A percentile compares a stretch with the other conserved stretches of the same genome.
phyloP scores from a whole-genome alignment of 306 rosid species.

The Astragalus membranaceus region DNA sequence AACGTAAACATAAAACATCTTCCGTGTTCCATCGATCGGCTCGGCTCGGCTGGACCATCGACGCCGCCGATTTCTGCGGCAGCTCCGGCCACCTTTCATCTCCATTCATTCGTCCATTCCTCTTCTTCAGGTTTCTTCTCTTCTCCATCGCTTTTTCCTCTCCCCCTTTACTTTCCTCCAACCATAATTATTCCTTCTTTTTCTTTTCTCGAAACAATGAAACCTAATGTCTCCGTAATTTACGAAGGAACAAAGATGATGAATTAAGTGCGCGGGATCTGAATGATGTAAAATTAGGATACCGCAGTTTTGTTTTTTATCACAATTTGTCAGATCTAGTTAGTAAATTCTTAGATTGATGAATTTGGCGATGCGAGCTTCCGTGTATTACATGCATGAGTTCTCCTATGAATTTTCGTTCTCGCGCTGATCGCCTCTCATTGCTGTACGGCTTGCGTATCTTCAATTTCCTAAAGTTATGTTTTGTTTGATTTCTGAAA shows the following conservation, averaged over 20 bases:
- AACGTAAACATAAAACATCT: neutral
- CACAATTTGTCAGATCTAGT: conserved; percentile 32
- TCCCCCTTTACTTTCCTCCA: neutral
- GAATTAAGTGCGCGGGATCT: conserved; percentile 27
- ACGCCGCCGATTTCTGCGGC: conserved; percentile 21
- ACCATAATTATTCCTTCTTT: neutral
- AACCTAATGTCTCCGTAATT: neutral
- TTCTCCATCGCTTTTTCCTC: neutral
- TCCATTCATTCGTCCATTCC: neutral
- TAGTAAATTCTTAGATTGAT: neutral
- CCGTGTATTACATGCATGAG: neutral
- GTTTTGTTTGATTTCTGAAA: conserved; percentile 1
- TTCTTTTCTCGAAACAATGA: neutral
- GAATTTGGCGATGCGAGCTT: neutral
- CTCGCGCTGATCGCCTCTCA: neutral
- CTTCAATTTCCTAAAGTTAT: neutral
- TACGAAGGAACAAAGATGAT: neutral
- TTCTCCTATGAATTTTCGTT: neutral
- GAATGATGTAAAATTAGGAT: neutral
- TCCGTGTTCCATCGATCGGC: conserved; percentile 6
- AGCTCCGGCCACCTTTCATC: conserved; percentile 24
- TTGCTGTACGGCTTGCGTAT: neutral
- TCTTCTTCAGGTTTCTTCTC: conserved; percentile 22
- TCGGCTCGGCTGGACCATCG: conserved; percentile 24
- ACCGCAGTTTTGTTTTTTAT: neutral